Base-by-base conservation (phyloP, 495 filamentous ascomycete genomes). In the Diplogelasinospora grovesii region DNA sequence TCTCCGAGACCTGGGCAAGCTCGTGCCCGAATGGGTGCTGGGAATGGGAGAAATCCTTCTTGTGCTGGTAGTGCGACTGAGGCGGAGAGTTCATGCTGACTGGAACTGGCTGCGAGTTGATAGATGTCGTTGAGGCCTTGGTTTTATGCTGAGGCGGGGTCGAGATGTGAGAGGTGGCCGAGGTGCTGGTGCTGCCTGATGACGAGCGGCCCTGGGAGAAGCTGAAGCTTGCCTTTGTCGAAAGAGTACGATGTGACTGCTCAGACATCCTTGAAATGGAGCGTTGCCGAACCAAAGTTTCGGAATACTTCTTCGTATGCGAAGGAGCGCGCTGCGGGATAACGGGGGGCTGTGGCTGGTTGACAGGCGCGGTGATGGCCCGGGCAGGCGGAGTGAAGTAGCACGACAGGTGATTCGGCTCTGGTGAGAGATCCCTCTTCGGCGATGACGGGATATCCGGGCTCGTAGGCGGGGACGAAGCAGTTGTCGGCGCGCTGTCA, bases 271-370 rank as follows among this genome's bases (percentile, higher is more conserved):
- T 60, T 31, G 76, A 59, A 39, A 62, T 50, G 46, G 63, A 89
- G 22, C 79, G 81, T 54, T 86, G 78, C 44, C 81, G 82, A 4
- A 82, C 64, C 65, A 60, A 70, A 67, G 65, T 59, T 20, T 67
- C 67, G 32, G 66, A 53, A 4, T 67, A 65, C 50, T 80, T 82
- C 69, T 90, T 94, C 52, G 86, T 89, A 57, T 95, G 89, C 10
- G 86, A 89, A 8, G 79, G 69, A 1, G 86, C 80, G 27, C 89
- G 81, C 52, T 79, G 71, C 2, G 89, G 88, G 31, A 94, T 75
- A 29, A 66, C 52, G 0, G 84, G 84, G 21, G 76, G 71, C 13
- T 79, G 74, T 6, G 60, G 27, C 10, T 45, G 29, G 10, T 33
- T 63, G 2, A 63, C 59, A 25, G 43, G 39, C 18, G 50, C 23